Conservation (phyloP, 2,329 filamentous ascomycete genomes). For the Alternaria conjuncta region DNA sequence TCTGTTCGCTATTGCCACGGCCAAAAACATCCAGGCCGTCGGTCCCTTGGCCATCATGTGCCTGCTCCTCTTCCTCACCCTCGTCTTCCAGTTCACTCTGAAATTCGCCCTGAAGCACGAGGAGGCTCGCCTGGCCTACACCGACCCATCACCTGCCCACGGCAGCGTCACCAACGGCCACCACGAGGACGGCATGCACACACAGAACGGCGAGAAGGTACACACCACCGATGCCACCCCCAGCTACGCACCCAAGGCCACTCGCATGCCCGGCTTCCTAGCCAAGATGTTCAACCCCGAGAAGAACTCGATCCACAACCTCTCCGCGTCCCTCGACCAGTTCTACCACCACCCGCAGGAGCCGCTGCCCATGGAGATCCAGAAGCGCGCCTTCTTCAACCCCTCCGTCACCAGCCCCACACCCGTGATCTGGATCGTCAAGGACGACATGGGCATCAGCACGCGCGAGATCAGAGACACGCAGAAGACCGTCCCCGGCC, state of each 20-base stretch:
- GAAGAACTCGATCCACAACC: constrained; percentile 35
- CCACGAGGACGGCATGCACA: constrained; percentile 30
- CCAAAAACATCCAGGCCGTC: constrained; percentile 41
- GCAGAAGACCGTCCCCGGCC: constrained; percentile 44
- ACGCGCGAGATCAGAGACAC: constrained; percentile 52
- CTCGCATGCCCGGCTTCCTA: constrained; percentile 43
- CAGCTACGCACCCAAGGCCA: constrained; percentile 25
- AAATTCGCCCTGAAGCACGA: constrained; percentile 38
- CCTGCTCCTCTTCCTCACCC: constrained; percentile 49
- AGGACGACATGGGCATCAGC: constrained; percentile 53
- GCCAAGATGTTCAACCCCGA: constrained; percentile 43
- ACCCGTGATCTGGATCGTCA: constrained; percentile 55
- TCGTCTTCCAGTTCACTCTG: constrained; percentile 51
- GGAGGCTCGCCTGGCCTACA: constrained; percentile 40
- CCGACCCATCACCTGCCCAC: constrained; percentile 26
- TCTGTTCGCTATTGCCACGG: constrained; percentile 52
- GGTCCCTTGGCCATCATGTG: constrained; percentile 54
- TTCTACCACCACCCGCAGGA: constrained; percentile 43
- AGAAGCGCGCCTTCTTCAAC: constrained; percentile 53
- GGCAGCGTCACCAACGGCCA: constrained; percentile 20
- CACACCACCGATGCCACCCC: constrained; percentile 2
- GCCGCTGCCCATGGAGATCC: constrained; percentile 42
- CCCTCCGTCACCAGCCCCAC: constrained; percentile 53
- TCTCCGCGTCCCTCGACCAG: constrained; percentile 40
- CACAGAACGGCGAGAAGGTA: constrained; percentile 13